Evolutionary conservation across 495 filamentous ascomycete genomes (phyloP), one percentile per base, ranked within the genome.

Genomic region (Aspergillus asperescens): DNA sequence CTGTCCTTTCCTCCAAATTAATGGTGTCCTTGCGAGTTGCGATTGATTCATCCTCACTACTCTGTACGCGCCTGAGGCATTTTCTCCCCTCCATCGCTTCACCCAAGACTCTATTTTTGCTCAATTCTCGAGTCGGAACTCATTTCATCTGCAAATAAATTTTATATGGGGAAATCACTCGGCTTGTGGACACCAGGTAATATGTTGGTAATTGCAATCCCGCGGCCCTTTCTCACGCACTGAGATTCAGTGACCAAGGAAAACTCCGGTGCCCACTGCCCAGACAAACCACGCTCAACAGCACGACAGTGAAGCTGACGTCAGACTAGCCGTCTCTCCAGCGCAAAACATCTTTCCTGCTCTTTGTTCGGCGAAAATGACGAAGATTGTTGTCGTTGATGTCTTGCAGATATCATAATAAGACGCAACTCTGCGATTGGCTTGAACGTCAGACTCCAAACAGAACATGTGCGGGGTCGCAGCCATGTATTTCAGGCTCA

Each of bases 401-500:
- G 44, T 41, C 27, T 37, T 22, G 27, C 37, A 41, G 32, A 22
- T 25, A 40, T 31, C 48, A 50, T 10, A 44, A 44, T 40, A 43
- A 37, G 16, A 41, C 41, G n/a, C n/a, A 29, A 16, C 20, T 13
- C 19, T 37, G 27, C 37, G 13, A 52, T 52, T 52, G 49, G 49
- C 29, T 34, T 7, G 38, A 54, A 18, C n/a, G 32, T 40, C 43
- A 31, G 53, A 22, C 27, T 46, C 41, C 40, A 46, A 38, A 49
- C 32, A 29, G 5, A 12, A 7, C 29, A 32, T 47, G 55, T 58
- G 59, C 59, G 59, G 59, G 59, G 59, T 58, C 52, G 16, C 7
- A 20, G 20, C 18, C 23, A 35, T 41, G 24, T 29, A 47, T 34
- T 5, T 22, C 5, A 7, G 32, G 32, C n/a, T 58, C 25, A 62